These are phyloP conservation scores for Mortierella sp. DNA, from an alignment of 371 early-diverging fungal species.

Conservation along the genomic window DNA sequence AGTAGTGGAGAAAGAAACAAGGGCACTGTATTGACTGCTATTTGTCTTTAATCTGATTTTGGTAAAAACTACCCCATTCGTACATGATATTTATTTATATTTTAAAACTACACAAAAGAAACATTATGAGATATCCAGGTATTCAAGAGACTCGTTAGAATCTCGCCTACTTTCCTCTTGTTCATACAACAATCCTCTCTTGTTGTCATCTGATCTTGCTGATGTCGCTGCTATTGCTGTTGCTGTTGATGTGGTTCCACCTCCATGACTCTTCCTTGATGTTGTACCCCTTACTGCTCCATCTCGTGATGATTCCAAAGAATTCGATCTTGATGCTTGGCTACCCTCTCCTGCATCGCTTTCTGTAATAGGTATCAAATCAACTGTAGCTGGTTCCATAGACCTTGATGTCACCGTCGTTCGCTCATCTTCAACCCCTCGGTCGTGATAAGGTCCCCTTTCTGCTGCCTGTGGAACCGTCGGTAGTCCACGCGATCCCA, in stretches of 20 bases:
- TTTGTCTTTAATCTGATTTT: too few species aligned
- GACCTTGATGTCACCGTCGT: background rate
- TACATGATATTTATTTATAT: too few species aligned
- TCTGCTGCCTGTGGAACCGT: background rate
- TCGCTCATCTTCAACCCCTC: background rate
- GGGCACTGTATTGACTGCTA: too few species aligned
- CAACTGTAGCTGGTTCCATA: conserved; percentile 24
- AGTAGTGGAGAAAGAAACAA: too few species aligned
- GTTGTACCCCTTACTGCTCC: background rate
- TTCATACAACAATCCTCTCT: background rate
- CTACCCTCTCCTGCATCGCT: conserved; percentile 31
- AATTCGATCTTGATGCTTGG: conserved; percentile 22
- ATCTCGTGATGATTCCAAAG: background rate
- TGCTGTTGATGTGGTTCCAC: background rate
- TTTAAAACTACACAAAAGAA: too few species aligned
- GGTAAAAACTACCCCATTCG: too few species aligned
- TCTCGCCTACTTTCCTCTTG: conserved; percentile 16
- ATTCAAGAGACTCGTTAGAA: conserved; percentile 25
- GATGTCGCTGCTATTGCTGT: too few species aligned
- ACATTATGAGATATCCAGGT: conserved; percentile 16
- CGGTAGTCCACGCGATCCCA: background rate
- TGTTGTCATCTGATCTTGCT: background rate
- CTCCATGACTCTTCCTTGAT: background rate
- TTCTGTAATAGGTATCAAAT: conserved; percentile 29
- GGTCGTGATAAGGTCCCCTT: conserved; percentile 6